Conservation (phyloP, 1,284 basidiomycete genomes). For the Cutaneotrichosporon spelunceum region DNA sequence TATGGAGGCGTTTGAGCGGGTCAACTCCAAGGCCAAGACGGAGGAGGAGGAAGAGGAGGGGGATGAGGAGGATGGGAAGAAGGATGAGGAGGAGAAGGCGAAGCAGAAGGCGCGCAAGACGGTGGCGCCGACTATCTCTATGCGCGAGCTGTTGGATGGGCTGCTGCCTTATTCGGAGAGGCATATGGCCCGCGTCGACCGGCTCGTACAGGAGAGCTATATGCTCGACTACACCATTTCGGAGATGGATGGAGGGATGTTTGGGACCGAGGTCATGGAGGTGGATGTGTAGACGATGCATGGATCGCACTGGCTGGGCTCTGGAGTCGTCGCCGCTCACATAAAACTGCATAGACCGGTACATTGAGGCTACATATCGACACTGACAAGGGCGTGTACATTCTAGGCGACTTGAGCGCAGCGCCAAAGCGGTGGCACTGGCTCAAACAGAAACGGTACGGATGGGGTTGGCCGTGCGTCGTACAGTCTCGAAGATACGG, state of each 20-base stretch:
- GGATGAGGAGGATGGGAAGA: constrained; percentile 43
- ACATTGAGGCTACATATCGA: background rate
- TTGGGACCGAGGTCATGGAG: constrained; percentile 44
- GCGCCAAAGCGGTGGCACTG: no score
- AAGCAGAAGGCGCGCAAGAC: constrained; percentile 17
- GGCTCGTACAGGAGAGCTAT: constrained; percentile 86
- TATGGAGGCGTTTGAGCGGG: constrained; percentile 61
- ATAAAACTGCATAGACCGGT: background rate
- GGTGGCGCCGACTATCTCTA: constrained; percentile 27
- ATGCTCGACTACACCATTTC: constrained; percentile 86
- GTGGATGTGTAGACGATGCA: constrained; percentile 24
- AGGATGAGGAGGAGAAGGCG: constrained; percentile 28
- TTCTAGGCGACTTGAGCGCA: no score
- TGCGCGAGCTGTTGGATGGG: constrained; percentile 76
- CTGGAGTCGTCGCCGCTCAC: no score
- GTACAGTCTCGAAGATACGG: constrained; percentile 55
- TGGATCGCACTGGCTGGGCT: background rate
- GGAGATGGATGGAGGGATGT: constrained; percentile 73
- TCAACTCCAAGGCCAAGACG: constrained; percentile 29
- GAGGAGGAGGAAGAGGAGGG: constrained; percentile 30
- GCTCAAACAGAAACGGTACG: constrained; percentile 2
- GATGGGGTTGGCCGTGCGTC: constrained; percentile 30
- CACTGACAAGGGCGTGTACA: background rate
- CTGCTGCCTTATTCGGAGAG: constrained; percentile 91
- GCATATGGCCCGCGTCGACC: constrained; percentile 79